Evolutionary conservation across 2,329 filamentous ascomycete species (phyloP).

Genomic region (Raffaelea deltoideospora): DNA sequence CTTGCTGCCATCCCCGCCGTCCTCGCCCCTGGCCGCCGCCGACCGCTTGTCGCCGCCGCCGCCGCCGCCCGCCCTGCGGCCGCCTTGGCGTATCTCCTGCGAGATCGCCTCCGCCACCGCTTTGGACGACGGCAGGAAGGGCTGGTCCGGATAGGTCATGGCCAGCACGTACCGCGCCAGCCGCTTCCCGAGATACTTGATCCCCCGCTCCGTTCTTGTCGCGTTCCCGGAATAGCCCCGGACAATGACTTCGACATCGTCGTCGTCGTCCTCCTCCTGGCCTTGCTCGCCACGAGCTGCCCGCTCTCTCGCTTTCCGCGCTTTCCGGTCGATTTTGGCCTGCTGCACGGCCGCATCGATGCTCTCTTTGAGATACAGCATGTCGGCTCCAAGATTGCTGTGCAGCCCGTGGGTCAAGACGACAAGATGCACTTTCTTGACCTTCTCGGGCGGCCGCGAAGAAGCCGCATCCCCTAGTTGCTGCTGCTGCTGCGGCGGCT

Average conservation of each 20-base stretch:
- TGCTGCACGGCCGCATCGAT: constrained; percentile 74
- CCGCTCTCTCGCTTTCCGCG: constrained; percentile 35
- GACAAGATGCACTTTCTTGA: constrained; percentile 82
- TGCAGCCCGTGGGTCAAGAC: constrained; percentile 88
- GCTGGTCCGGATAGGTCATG: constrained; percentile 88
- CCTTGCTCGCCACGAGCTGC: constrained; percentile 13
- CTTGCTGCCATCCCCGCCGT: constrained; percentile 20
- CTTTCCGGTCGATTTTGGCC: constrained; percentile 53
- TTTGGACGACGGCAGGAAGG: constrained; percentile 55
- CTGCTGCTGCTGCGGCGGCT: constrained; percentile 1
- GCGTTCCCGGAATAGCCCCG: constrained; percentile 83
- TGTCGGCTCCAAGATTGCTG: constrained; percentile 88
- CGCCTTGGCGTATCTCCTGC: too few species aligned
- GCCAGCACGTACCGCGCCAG: constrained; percentile 80
- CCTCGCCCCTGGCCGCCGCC: not conserved
- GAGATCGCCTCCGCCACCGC: constrained; percentile 29
- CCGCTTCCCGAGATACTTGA: constrained; percentile 92
- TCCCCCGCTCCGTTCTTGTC: constrained; percentile 81
- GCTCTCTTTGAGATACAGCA: constrained; percentile 94
- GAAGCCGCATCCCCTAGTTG: too few species aligned
- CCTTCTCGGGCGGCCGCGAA: too few species aligned
- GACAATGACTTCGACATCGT: constrained; percentile 76
- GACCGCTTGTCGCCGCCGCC: constrained; percentile 12
- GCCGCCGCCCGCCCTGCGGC: constrained; percentile 4
- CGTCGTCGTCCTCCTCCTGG: constrained; percentile 23